These are phyloP conservation scores for Komagataea norvegica DNA, from an alignment of 1,139 yeast species.

Conservation along the genomic window DNA sequence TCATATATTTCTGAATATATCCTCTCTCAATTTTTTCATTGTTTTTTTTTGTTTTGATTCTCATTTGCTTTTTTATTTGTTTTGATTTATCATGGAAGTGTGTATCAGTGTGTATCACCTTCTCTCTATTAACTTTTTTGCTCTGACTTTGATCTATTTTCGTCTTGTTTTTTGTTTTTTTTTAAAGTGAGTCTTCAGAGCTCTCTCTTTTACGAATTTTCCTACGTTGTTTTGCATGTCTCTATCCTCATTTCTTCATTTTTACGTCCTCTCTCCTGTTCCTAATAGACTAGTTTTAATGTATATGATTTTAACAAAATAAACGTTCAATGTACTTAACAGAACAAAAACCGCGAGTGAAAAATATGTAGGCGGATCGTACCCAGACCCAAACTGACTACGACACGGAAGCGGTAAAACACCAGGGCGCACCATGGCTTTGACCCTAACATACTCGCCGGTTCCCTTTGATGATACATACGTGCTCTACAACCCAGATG, in stretches of 20 bases:
- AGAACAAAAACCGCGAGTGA: too few species aligned
- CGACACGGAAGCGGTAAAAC: too few species aligned
- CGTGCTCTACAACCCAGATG: constrained; percentile 71
- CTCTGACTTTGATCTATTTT: background rate
- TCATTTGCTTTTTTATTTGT: constrained; percentile 7
- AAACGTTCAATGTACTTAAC: too few species aligned
- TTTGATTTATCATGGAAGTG: constrained; percentile 5
- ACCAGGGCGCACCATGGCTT: background rate
- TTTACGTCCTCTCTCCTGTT: too few species aligned
- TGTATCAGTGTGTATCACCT: constrained; percentile 4
- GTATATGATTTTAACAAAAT: too few species aligned
- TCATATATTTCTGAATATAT: constrained; percentile 9
- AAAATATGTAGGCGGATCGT: too few species aligned
- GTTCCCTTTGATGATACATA: constrained; percentile 58
- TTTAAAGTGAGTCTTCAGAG: too few species aligned
- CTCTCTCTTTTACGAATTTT: too few species aligned
- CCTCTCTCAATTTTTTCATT: constrained; percentile 11
- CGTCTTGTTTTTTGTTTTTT: background rate
- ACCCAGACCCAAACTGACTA: too few species aligned
- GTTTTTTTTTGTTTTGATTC: constrained; percentile 6
- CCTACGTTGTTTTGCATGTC: too few species aligned
- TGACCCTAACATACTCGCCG: constrained; percentile 14
- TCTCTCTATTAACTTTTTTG: background rate
- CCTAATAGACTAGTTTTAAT: too few species aligned
- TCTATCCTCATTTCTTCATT: too few species aligned